These are phyloP conservation scores for Hylodesmum podocarpum DNA, from an alignment of 306 rosid species.

Conservation along the genomic window DNA sequence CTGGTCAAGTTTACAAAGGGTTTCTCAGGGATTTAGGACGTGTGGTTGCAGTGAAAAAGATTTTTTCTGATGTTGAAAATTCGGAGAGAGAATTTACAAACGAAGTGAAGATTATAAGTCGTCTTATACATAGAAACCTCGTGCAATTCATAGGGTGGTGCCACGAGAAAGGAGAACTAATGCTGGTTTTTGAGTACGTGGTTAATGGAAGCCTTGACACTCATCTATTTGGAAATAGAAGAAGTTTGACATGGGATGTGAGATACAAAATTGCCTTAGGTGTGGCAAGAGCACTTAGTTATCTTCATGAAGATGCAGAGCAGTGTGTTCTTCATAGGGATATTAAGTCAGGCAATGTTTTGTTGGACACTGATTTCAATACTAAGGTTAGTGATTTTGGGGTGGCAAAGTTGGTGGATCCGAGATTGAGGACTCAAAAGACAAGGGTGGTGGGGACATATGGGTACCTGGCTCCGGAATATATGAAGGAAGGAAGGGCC, in stretches of 20 bases:
- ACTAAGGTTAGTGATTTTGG: slow-evolving; percentile 56
- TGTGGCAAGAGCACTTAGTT: slow-evolving; percentile 41
- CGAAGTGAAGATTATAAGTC: slow-evolving; percentile 50
- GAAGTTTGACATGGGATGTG: slow-evolving; percentile 31
- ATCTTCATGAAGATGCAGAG: slow-evolving; percentile 55
- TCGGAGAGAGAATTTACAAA: slow-evolving; percentile 26
- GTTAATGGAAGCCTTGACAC: slow-evolving; percentile 48
- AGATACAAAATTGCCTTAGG: slow-evolving; percentile 41
- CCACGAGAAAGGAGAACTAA: slow-evolving; percentile 35
- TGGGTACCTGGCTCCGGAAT: slow-evolving; percentile 52
- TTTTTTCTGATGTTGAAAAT: slow-evolving; percentile 29
- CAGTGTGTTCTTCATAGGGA: slow-evolving; percentile 52
- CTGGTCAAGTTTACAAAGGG: slow-evolving; percentile 51
- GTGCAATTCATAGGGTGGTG: slow-evolving; percentile 60
- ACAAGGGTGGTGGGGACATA: slow-evolving; percentile 39
- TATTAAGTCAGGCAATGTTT: slow-evolving; percentile 47
- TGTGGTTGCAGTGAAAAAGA: slow-evolving; percentile 49
- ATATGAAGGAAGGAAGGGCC: slow-evolving; percentile 24
- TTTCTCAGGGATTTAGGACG: slow-evolving; percentile 3
- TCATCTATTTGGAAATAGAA: slow-evolving; percentile 36
- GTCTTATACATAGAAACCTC: slow-evolving; percentile 42
- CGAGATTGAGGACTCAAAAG: slow-evolving; percentile 29
- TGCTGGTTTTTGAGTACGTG: slow-evolving; percentile 34
- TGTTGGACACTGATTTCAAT: slow-evolving; percentile 45
- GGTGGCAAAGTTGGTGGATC: slow-evolving; percentile 48